Conservation (phyloP, 164 flowering plant species). For the Kingdonia uniflora region DNA sequence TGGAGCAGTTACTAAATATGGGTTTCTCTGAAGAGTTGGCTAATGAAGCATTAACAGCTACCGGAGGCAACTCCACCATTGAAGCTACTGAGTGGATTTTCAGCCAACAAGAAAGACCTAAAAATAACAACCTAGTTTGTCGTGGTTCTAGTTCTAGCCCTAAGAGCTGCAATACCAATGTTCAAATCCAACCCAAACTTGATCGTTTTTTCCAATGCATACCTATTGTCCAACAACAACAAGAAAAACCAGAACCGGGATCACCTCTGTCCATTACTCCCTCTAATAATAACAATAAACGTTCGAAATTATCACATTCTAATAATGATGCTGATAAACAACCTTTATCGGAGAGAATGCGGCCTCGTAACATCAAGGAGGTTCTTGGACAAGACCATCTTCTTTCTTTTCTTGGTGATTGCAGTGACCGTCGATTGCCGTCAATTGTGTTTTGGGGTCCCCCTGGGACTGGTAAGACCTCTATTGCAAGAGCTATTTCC, state of each 20-base stretch:
- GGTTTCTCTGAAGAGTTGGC: slow-evolving; percentile 62
- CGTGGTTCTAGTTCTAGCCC: slow-evolving; percentile 9
- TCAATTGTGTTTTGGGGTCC: slow-evolving; percentile 87
- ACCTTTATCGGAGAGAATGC: slow-evolving; percentile 75
- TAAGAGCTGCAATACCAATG: not conserved
- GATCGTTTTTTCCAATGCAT: slow-evolving; percentile 35
- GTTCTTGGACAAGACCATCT: slow-evolving; percentile 81
- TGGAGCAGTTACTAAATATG: slow-evolving; percentile 68
- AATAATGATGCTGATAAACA: not conserved
- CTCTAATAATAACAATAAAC: slow-evolving; percentile 9
- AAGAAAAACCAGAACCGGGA: not conserved
- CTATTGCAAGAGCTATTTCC: slow-evolving; percentile 61
- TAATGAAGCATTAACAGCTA: slow-evolving; percentile 50
- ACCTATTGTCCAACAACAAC: slow-evolving; percentile 1
- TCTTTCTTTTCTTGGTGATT: slow-evolving; percentile 13
- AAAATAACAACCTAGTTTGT: not conserved
- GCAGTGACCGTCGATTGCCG: slow-evolving; percentile 38
- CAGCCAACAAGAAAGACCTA: slow-evolving; percentile 12
- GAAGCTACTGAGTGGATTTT: slow-evolving; percentile 84
- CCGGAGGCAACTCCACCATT: slow-evolving; percentile 54
- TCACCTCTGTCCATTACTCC: not conserved
- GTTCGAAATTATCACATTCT: slow-evolving; percentile 11
- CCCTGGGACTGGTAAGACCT: slow-evolving; percentile 90
- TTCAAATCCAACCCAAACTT: slow-evolving; percentile 39
- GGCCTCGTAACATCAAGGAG: slow-evolving; percentile 53